Evolutionary conservation across 2,329 filamentous ascomycete genomes (phyloP).

Genomic region (Fusarium compactum): DNA sequence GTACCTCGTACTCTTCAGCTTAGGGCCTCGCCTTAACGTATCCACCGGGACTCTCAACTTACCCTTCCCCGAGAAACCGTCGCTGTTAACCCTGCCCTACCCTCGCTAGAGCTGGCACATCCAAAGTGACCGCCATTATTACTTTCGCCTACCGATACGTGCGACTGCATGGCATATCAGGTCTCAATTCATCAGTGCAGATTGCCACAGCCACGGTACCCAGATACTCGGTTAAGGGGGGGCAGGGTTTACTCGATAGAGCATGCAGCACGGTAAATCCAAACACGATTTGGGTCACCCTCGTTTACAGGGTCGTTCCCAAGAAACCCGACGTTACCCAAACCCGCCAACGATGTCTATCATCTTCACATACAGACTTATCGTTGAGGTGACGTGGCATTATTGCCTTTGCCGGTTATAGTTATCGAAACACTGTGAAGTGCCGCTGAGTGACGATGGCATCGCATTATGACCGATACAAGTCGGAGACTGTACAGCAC

Average conservation of each 20-base stretch:
- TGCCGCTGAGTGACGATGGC: constrained; percentile 26
- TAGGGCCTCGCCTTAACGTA: constrained; percentile 28
- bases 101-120: constrained; percentile 38
- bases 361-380: constrained; percentile 14
- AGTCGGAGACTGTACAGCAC: not conserved
- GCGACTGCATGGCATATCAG: constrained; percentile 28
- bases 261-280: constrained; percentile 45
- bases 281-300: constrained; percentile 38
- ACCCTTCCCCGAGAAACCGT: constrained; percentile 21
- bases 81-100: constrained; percentile 38
- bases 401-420: constrained; percentile 28
- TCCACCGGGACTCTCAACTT: constrained; percentile 26
- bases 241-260: constrained; percentile 39
- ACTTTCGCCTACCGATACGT: constrained; percentile 16
- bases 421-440: constrained; percentile 34
- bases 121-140: constrained; percentile 34
- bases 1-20: constrained; percentile 13
- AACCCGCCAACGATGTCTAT: constrained; percentile 12
- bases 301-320: constrained; percentile 29
- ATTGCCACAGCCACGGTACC: constrained; percentile 42
- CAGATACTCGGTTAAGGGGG: constrained; percentile 46
- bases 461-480: constrained; percentile 15
- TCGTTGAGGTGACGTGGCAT: constrained; percentile 43
- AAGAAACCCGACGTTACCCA: constrained; percentile 21
- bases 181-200: constrained; percentile 35